Conservation (phyloP, 257 asterid genomes). For the Jacaranda copaia region DNA sequence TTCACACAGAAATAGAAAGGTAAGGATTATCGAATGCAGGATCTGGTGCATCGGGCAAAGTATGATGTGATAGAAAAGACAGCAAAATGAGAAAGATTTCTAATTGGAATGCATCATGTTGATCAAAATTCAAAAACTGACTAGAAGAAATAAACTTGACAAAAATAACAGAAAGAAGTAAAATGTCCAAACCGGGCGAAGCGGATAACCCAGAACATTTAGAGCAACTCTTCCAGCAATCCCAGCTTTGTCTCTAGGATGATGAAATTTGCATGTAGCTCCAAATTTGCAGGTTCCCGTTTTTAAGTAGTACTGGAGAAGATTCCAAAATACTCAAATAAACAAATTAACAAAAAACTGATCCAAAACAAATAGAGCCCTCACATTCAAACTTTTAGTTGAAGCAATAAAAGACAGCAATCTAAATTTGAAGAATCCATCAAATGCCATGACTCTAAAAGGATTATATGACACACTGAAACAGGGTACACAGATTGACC, state of each 20-base stretch:
- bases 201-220: constrained; percentile 77
- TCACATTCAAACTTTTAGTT: background rate
- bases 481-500: background rate
- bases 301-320: constrained; percentile 65
- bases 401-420: background rate
- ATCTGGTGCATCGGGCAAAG: background rate
- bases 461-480: background rate
- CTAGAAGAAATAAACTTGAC: constrained; percentile 2
- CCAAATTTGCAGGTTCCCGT: constrained; percentile 85
- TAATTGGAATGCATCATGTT: constrained; percentile 17
- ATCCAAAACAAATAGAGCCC: constrained; percentile 1
- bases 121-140: constrained; percentile 6
- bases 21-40: background rate
- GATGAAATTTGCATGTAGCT: constrained; percentile 76
- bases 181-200: constrained; percentile 63
- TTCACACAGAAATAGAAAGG: background rate
- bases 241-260: constrained; percentile 75
- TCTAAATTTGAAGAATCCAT: background rate
- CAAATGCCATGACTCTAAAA: background rate
- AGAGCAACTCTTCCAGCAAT: constrained; percentile 66
- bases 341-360: constrained; percentile 19
- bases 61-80: background rate
- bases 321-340: constrained; percentile 16
- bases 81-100: background rate
- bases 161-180: constrained; percentile 12